Conservation (phyloP, 1,139 yeast genomes). For the Geotrichum bryndzae region DNA sequence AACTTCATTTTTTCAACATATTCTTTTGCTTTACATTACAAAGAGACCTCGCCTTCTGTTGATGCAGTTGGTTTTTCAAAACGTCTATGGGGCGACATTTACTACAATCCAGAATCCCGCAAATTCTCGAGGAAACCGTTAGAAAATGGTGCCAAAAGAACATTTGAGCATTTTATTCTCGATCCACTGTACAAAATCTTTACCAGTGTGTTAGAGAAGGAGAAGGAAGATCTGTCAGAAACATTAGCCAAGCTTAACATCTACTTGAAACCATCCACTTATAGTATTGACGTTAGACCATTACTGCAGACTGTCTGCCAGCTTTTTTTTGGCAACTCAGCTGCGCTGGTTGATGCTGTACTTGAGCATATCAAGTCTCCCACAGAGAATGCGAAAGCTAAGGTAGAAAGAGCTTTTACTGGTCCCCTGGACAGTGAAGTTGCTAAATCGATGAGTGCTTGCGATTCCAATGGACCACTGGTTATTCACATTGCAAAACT, state of each 20-base stretch:
- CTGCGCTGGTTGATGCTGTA: slow-evolving; percentile 52
- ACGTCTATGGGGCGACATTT: slow-evolving; percentile 75
- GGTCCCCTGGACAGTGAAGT: slow-evolving; percentile 28
- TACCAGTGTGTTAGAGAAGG: slow-evolving; percentile 54
- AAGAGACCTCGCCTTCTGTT: slow-evolving; percentile 32
- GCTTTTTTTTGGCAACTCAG: slow-evolving; percentile 48
- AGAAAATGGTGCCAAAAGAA: slow-evolving; percentile 37
- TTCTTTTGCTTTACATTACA: slow-evolving; percentile 59
- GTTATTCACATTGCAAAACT: slow-evolving; percentile 60
- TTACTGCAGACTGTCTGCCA: slow-evolving; percentile 51
- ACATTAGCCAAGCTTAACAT: slow-evolving; percentile 42
- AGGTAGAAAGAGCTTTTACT: slow-evolving; percentile 26
- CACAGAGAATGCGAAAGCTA: slow-evolving; percentile 29
- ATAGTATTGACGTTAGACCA: slow-evolving; percentile 49
- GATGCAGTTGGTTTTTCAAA: slow-evolving; percentile 44
- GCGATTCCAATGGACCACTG: slow-evolving; percentile 41
- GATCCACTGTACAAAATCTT: slow-evolving; percentile 77
- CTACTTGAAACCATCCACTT: slow-evolving; percentile 28
- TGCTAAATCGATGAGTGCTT: slow-evolving; percentile 24
- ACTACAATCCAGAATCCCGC: slow-evolving; percentile 42
- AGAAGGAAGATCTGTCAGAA: slow-evolving; percentile 39
- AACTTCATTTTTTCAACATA: slow-evolving; percentile 58
- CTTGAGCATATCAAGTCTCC: slow-evolving; percentile 42
- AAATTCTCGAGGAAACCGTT: slow-evolving; percentile 43
- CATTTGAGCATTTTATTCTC: slow-evolving; percentile 65